Base-by-base conservation (phyloP, 2,329 filamentous ascomycete genomes). In the Emmonsiellopsis sp. region DNA sequence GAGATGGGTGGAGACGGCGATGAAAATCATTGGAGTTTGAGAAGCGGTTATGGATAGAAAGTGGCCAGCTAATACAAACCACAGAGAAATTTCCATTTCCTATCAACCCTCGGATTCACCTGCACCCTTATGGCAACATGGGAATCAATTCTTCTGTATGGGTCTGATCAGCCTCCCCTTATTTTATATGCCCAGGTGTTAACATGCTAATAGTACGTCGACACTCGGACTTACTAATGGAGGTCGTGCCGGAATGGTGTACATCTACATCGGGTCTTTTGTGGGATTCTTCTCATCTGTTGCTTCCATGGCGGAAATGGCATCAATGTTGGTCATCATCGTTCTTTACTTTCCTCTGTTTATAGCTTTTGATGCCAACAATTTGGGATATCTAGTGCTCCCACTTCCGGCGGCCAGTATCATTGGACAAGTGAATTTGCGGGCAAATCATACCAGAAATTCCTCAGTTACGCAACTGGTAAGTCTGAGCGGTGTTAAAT, bases 381-480 rank as follows among this genome's bases (percentile, higher is more conserved):
- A 37, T 17, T 46, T 47, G 32, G 2, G 31, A 46, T 72, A 55
- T 66, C 75, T 69, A 73, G 6, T 69, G 71, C 8, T 9, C 70
- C 71, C 8, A 65, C 71, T n/a, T 70, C 71, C 1, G 71, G 70
- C 6, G 72, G 69, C 6, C 71, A 73, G 54, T 74, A 74, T 56
- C 69, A 73, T 53, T 74, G 71, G 71, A 72, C 70, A 2, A 64
- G 62, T 31, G 60, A 63, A 7, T 61, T 70, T 42, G 67, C 68
- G 11, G 65, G 65, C 2, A 62, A 58, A 6, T 62, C 58, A 13
- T 68, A 58, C 42, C 71, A 74, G 52, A 74, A 71, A 37, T 68
- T 71, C 42, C 62, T 77, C 1, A 76, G 74, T 52, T 78, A 76
- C 58, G 67, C 71, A 34, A 70, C 73, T 10, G 70, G 71, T 67